phyloP scores from a whole-genome alignment of 2,329 filamentous ascomycete genomes.

The Septoria petroselini region DNA sequence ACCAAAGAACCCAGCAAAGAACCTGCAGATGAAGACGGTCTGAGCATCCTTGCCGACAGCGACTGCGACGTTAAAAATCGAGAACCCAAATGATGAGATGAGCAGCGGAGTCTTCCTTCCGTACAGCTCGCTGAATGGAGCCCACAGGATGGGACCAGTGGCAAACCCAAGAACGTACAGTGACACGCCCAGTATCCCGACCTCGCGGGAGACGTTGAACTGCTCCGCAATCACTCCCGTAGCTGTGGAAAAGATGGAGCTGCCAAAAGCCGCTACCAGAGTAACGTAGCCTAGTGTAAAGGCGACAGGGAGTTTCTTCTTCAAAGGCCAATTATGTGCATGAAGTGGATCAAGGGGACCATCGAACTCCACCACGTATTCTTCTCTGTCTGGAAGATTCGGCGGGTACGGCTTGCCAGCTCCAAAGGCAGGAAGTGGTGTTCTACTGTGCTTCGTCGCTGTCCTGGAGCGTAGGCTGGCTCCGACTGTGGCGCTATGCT shows the following conservation, averaged over 20 bases:
- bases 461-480: constrained; percentile 42
- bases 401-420: constrained; percentile 72
- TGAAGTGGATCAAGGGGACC: constrained; percentile 75
- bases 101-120: constrained; percentile 35
- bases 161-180: constrained; percentile 44
- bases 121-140: constrained; percentile 48
- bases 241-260: constrained; percentile 42
- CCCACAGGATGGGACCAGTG: constrained; percentile 45
- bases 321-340: constrained; percentile 79
- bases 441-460: constrained; percentile 35
- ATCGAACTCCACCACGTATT: constrained; percentile 80
- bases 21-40: constrained; percentile 40
- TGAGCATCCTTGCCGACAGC: constrained; percentile 41
- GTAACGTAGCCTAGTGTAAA: constrained; percentile 70
- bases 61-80: constrained; percentile 50
- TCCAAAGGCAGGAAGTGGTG: constrained; percentile 66
- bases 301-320: constrained; percentile 67
- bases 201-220: constrained; percentile 42
- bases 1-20: constrained; percentile 40
- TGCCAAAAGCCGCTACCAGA: constrained; percentile 63
- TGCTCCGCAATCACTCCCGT: constrained; percentile 44
- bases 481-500: constrained; percentile 70
- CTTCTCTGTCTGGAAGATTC: constrained; percentile 63
- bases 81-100: constrained; percentile 38
- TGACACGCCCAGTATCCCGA: constrained; percentile 39